Percentiles rank a stretch among this genome's conserved stretches.
phyloP scores from a whole-genome alignment of 768 basidiomycete genomes.

The Lactifluus volemus region DNA sequence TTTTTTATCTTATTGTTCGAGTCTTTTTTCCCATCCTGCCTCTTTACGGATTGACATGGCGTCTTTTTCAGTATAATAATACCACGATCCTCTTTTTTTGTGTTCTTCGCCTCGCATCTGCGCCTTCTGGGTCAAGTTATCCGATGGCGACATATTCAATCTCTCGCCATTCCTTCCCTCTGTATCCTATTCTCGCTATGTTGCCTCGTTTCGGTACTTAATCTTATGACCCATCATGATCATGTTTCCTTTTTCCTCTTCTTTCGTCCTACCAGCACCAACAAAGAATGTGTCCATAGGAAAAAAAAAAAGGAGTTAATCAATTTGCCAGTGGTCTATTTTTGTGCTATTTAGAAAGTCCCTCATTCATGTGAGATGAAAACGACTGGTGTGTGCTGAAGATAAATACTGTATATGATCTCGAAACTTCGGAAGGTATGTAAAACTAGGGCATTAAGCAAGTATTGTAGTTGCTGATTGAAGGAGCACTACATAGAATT shows the following conservation, averaged over 20 bases:
- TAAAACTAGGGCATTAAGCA: background rate
- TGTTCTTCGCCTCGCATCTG: slow-evolving; percentile 1
- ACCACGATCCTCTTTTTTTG: background rate
- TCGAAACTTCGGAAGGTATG: background rate
- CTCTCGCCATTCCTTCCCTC: background rate
- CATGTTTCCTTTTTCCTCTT: slow-evolving; percentile 1
- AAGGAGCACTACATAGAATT: too few species aligned
- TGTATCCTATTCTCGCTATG: slow-evolving; percentile 15
- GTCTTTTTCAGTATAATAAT: slow-evolving; percentile 14
- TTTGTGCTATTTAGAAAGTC: background rate
- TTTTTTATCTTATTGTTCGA: slow-evolving; percentile 18
- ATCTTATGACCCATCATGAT: slow-evolving; percentile 19
- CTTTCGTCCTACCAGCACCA: slow-evolving; percentile 5
- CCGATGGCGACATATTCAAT: slow-evolving; percentile 1
- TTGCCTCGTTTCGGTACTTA: slow-evolving; percentile 13
- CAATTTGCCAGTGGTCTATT: slow-evolving; percentile 8
- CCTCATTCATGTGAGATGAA: background rate
- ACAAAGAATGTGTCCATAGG: slow-evolving; percentile 11
- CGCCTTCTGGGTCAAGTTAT: background rate
- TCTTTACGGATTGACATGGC: slow-evolving; percentile 10
- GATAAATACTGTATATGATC: background rate
- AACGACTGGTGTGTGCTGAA: background rate
- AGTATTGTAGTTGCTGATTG: background rate
- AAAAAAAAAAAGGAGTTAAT: slow-evolving; percentile 5
- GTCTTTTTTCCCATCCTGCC: background rate